A percentile compares a stretch with the other conserved stretches of the same genome.
These are phyloP conservation scores for Lentinula boryana DNA, from an alignment of 768 basidiomycete genomes.

Conservation along the genomic window DNA sequence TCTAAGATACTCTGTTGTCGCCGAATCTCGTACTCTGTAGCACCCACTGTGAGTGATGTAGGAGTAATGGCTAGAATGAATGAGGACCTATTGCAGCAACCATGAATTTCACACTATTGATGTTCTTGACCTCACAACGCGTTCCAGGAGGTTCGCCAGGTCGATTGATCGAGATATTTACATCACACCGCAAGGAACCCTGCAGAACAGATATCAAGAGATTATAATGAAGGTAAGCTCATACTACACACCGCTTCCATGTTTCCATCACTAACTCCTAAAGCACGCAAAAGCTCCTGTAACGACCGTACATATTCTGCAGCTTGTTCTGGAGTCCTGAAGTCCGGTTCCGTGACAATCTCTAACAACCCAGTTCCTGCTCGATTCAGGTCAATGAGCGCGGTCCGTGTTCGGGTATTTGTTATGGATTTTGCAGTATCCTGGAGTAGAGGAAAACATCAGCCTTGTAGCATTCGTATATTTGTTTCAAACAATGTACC, in stretches of 20 bases:
- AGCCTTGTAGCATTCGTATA: background rate
- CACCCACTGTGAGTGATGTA: background rate
- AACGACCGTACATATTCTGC: slow-evolving; percentile 79
- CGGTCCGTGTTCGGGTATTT: slow-evolving; percentile 40
- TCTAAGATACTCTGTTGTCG: slow-evolving; percentile 64
- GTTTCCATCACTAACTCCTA: slow-evolving; percentile 90
- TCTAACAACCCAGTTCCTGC: slow-evolving; percentile 90
- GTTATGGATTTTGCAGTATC: slow-evolving; percentile 88
- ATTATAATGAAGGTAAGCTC: background rate
- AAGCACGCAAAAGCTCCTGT: slow-evolving; percentile 72
- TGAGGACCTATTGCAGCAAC: slow-evolving; percentile 72
- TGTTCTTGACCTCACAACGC: slow-evolving; percentile 94
- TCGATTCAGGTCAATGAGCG: slow-evolving; percentile 82
- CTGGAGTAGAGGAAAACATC: slow-evolving; percentile 28
- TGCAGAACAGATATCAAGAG: slow-evolving; percentile 21
- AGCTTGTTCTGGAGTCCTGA: slow-evolving; percentile 90
- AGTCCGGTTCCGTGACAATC: slow-evolving; percentile 92
- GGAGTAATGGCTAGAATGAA: background rate
- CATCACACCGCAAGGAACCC: slow-evolving; percentile 94
- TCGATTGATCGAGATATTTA: slow-evolving; percentile 87
- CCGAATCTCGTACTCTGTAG: slow-evolving; percentile 61
- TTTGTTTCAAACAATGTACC: slow-evolving; percentile 33
- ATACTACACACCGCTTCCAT: slow-evolving; percentile 81
- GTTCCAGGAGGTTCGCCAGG: slow-evolving; percentile 61
- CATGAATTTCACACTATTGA: slow-evolving; percentile 87